phyloP scores from a whole-genome alignment of 1,284 basidiomycete species.

The Wallemia ichthyophaga region DNA sequence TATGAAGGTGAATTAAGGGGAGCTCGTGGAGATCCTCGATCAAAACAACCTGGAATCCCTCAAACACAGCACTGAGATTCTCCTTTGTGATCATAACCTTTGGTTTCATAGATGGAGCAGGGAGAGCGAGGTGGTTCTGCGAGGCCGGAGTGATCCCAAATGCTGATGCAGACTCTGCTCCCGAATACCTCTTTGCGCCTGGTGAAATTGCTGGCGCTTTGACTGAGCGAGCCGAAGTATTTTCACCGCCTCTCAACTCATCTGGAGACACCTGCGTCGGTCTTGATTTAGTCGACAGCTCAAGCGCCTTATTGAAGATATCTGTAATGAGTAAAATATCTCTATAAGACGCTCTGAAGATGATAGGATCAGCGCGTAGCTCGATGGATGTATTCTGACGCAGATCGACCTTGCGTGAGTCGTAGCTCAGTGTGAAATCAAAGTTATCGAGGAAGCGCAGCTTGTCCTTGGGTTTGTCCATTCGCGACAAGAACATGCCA shows the following conservation, averaged over 20 bases:
- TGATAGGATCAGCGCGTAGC: conserved; percentile 39
- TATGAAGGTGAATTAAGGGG: conserved; percentile 63
- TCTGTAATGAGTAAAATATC: conserved; percentile 72
- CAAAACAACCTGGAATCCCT: conserved; percentile 72
- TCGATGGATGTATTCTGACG: conserved; percentile 64
- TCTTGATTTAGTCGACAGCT: conserved; percentile 22
- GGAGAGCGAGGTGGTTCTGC: conserved; percentile 21
- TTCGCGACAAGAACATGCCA: conserved; percentile 77
- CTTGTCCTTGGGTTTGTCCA: conserved; percentile 56
- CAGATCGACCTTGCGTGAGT: conserved; percentile 38
- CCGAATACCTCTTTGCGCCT: too few species aligned
- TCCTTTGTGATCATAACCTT: conserved; percentile 45
- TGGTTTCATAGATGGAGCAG: conserved; percentile 10
- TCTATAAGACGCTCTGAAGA: conserved; percentile 71
- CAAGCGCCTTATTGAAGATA: conserved; percentile 65
- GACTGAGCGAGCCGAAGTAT: too few species aligned
- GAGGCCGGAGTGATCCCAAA: too few species aligned
- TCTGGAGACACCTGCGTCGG: neutral
- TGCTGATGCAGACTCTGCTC: too few species aligned
- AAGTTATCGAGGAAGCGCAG: conserved; percentile 83
- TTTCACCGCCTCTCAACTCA: neutral
- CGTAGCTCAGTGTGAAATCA: conserved; percentile 59
- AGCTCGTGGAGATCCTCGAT: conserved; percentile 89
- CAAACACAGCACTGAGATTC: conserved; percentile 48
- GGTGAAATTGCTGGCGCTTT: too few species aligned